Conservation (phyloP, 78 protist genomes). For the Monosiga brevicollis region DNA sequence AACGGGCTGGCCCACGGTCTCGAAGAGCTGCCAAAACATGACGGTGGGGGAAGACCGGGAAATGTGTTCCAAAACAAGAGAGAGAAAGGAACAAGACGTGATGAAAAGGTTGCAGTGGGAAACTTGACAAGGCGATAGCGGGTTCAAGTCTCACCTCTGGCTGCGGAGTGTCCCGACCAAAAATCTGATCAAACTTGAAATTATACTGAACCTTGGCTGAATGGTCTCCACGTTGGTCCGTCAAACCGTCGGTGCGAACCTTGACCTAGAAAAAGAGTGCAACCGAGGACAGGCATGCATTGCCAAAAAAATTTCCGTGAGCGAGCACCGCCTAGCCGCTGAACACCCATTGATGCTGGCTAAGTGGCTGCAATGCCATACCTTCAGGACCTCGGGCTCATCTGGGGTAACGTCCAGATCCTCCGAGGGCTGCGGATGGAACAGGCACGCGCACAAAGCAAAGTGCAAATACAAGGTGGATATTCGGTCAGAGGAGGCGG, state of each 20-base stretch:
- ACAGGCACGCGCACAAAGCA: neutral
- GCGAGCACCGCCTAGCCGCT: neutral
- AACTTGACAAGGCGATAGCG: neutral
- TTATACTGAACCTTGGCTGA: neutral
- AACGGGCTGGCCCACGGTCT: neutral
- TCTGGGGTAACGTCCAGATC: neutral
- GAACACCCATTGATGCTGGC: neutral
- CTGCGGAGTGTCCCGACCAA: neutral
- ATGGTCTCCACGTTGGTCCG: neutral
- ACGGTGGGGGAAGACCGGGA: too few species aligned
- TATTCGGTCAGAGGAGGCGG: neutral
- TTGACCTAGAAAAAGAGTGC: neutral
- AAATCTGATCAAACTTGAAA: neutral
- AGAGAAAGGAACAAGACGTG: too few species aligned
- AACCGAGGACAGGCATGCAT: neutral
- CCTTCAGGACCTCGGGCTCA: neutral
- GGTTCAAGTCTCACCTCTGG: neutral
- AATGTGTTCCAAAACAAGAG: too few species aligned
- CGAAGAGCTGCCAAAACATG: neutral
- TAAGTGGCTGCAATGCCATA: too few species aligned
- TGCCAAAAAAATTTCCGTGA: neutral
- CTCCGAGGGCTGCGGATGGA: neutral
- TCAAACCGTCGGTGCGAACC: neutral
- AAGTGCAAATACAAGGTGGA: neutral
- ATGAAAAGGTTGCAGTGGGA: too few species aligned